Conservation (phyloP, 2,329 filamentous ascomycete species). For the Fusarium buxicola region DNA sequence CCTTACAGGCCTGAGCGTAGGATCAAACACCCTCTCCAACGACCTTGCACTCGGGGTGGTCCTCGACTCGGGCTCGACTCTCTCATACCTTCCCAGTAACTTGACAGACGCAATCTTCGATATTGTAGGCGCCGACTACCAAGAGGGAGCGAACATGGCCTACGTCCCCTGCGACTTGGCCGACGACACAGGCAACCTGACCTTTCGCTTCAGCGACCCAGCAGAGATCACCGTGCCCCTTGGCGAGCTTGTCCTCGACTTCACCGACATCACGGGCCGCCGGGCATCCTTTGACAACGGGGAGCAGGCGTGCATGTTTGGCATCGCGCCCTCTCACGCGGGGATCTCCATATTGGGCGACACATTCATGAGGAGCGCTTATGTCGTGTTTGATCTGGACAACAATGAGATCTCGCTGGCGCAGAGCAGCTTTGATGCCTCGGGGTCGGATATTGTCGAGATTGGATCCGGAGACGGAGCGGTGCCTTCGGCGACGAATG, state of each 20-base stretch:
- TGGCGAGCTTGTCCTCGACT: conserved; percentile 69
- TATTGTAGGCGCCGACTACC: conserved; percentile 69
- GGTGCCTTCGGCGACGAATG: conserved; percentile 66
- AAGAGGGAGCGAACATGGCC: conserved; percentile 63
- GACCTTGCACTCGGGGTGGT: conserved; percentile 70
- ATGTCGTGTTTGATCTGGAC: conserved; percentile 79
- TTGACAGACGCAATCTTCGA: conserved; percentile 67
- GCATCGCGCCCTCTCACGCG: conserved; percentile 68
- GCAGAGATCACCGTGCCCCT: conserved; percentile 65
- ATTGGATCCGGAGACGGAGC: conserved; percentile 61
- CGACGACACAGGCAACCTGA: conserved; percentile 54
- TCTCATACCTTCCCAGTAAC: conserved; percentile 73
- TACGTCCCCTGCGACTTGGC: conserved; percentile 71
- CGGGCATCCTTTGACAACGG: conserved; percentile 66
- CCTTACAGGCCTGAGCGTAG: conserved; percentile 68
- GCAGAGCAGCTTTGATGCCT: conserved; percentile 71
- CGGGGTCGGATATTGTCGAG: conserved; percentile 61
- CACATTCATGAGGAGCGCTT: conserved; percentile 79
- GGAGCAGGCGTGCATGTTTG: conserved; percentile 72
- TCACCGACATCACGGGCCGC: conserved; percentile 59
- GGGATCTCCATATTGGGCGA: conserved; percentile 75
- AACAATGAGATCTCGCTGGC: conserved; percentile 79
- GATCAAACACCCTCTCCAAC: conserved; percentile 55
- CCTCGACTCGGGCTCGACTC: conserved; percentile 76
- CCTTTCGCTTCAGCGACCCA: conserved; percentile 65